Conservation (phyloP, 768 basidiomycete species). For the Hemileccinum rubropunctum region DNA sequence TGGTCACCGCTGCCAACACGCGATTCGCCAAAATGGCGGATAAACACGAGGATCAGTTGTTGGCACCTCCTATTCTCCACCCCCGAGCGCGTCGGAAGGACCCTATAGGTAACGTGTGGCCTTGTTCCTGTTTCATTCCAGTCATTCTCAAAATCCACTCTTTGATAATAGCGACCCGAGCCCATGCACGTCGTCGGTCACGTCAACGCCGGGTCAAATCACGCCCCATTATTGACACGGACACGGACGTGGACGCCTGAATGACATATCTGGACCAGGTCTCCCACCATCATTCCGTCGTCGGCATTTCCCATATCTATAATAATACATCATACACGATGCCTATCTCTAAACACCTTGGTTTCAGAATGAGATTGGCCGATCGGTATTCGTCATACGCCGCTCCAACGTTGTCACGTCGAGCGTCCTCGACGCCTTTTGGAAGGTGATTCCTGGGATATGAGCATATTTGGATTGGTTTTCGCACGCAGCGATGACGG, state of each 20-base stretch:
- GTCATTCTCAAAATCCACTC: too few relatives aligned
- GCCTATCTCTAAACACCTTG: too few relatives aligned
- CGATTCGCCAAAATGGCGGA: constrained; percentile 2
- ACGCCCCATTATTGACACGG: constrained; percentile 5
- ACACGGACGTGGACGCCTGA: constrained; percentile 6
- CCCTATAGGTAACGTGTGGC: background rate
- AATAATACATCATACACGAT: too few relatives aligned
- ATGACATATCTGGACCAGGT: background rate
- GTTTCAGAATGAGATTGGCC: too few relatives aligned
- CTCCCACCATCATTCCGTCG: constrained; percentile 8
- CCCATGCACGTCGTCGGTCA: background rate
- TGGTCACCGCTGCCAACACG: constrained; percentile 16
- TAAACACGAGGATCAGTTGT: constrained; percentile 15
- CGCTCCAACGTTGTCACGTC: too few relatives aligned
- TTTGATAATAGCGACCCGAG: too few relatives aligned
- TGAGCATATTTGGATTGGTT: too few relatives aligned
- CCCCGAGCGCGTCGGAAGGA: constrained; percentile 14
- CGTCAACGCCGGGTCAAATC: background rate
- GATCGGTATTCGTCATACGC: too few relatives aligned
- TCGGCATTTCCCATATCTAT: too few relatives aligned
- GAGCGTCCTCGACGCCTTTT: too few relatives aligned
- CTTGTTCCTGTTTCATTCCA: constrained; percentile 9
- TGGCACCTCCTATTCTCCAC: constrained; percentile 10
- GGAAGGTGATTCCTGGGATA: too few relatives aligned
- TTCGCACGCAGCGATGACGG: too few relatives aligned